Percentiles rank a stretch among this genome's conserved stretches.
Conservation (phyloP, 2,329 filamentous ascomycete species). For the Arthrobotrys sinensis region DNA sequence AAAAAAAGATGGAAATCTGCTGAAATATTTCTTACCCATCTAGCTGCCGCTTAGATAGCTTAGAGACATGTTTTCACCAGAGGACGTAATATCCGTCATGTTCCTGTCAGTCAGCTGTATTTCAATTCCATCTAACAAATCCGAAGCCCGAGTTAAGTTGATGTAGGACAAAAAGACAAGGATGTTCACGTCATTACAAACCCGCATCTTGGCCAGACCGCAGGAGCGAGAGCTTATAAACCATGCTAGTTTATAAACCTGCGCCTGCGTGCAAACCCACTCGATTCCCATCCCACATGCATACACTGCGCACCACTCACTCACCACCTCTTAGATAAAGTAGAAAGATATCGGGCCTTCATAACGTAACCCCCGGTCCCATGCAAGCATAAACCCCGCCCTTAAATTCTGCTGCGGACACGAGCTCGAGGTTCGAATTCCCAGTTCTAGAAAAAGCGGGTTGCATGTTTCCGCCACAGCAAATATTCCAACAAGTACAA, state of each 20-base stretch:
- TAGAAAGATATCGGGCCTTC: neutral
- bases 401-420: neutral
- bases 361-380: neutral
- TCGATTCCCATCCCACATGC: neutral
- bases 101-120: no score
- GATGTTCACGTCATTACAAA: constrained; percentile 18
- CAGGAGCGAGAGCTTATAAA: constrained; percentile 3
- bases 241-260: neutral
- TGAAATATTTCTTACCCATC: no score
- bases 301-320: neutral
- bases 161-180: constrained; percentile 7
- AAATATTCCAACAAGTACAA: constrained; percentile 59
- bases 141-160: neutral
- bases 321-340: neutral
- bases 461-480: constrained; percentile 47
- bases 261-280: neutral
- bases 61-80: neutral
- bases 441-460: no score
- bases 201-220: neutral
- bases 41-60: neutral
- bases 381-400: neutral
- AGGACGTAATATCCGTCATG: no score
- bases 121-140: no score
- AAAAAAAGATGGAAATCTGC: no score
- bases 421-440: neutral